Percentiles rank a stretch among this genome's conserved stretches.
Conservation (phyloP, 306 rosid genomes). For the Vicia villosa region DNA sequence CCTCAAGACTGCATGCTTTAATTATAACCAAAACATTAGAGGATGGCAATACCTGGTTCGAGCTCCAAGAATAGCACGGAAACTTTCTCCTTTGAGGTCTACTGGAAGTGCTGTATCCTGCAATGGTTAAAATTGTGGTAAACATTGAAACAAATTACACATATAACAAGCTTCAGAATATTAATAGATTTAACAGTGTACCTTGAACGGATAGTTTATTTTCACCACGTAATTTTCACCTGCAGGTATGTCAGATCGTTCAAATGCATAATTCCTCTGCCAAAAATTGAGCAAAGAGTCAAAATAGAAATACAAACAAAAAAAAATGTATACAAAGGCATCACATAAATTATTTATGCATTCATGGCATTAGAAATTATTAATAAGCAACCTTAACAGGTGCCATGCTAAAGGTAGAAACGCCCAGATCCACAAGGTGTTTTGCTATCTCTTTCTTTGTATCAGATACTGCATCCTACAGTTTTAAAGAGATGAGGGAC, state of each 20-base stretch:
- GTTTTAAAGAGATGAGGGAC: slow-evolving; percentile 20
- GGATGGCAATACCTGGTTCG: slow-evolving; percentile 65
- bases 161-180: slow-evolving; percentile 25
- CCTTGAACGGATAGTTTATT: slow-evolving; percentile 92
- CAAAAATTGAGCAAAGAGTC: slow-evolving; percentile 31
- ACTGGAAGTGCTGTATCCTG: slow-evolving; percentile 81
- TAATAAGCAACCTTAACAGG: slow-evolving; percentile 80
- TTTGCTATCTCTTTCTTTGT: slow-evolving; percentile 73
- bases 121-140: slow-evolving; percentile 15
- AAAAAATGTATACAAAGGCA: slow-evolving; percentile 1
- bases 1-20: slow-evolving; percentile 12
- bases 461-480: slow-evolving; percentile 69
- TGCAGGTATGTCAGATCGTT: slow-evolving; percentile 70
- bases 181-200: slow-evolving; percentile 37
- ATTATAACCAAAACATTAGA: slow-evolving; percentile 31
- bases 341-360: slow-evolving; percentile 23
- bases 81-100: slow-evolving; percentile 77
- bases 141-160: not conserved
- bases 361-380: slow-evolving; percentile 15
- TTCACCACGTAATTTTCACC: slow-evolving; percentile 89
- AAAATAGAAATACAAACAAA: slow-evolving; percentile 27
- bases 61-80: slow-evolving; percentile 76
- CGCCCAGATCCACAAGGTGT: slow-evolving; percentile 64
- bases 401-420: slow-evolving; percentile 73
- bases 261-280: slow-evolving; percentile 96